phyloP scores from a whole-genome alignment of 2,329 filamentous ascomycete species.

The Microdochium trichocladiopsis region DNA sequence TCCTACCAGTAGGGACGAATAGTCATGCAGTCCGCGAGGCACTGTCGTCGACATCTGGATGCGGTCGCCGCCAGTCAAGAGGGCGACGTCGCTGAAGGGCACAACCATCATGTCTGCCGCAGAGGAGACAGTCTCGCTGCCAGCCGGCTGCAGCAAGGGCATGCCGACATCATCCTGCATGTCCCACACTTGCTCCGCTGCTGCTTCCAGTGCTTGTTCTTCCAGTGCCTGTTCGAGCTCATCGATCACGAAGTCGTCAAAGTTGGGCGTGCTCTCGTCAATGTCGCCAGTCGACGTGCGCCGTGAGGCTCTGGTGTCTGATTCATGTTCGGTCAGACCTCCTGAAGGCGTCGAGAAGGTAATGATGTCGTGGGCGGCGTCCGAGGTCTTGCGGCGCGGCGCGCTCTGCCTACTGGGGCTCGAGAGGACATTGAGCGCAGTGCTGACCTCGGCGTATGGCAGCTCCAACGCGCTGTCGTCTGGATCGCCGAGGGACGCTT shows the following conservation, averaged over 20 bases:
- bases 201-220: conserved; percentile 7
- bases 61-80: not conserved
- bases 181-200: no score
- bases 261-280: not conserved
- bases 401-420: not conserved
- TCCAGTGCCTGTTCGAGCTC: conserved; percentile 7
- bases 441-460: conserved; percentile 3
- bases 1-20: conserved; percentile 24
- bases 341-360: not conserved
- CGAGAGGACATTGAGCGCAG: conserved; percentile 4
- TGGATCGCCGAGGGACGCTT: conserved; percentile 8
- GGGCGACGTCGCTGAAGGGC: not conserved
- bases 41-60: conserved; percentile 8
- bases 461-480: not conserved
- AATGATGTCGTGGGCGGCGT: not conserved
- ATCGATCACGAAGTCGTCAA: conserved; percentile 5
- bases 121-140: not conserved
- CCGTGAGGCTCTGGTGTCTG: not conserved
- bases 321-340: not conserved
- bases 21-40: conserved; percentile 10
- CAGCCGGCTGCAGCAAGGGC: not conserved
- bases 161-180: not conserved
- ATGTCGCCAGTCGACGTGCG: not conserved
- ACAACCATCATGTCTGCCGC: not conserved
- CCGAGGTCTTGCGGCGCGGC: not conserved